A percentile compares a stretch with the other conserved stretches of the same genome.
These are phyloP conservation scores for Penicillium fuscoglaucum DNA, from an alignment of 2,329 filamentous ascomycete species.

Conservation along the genomic window DNA sequence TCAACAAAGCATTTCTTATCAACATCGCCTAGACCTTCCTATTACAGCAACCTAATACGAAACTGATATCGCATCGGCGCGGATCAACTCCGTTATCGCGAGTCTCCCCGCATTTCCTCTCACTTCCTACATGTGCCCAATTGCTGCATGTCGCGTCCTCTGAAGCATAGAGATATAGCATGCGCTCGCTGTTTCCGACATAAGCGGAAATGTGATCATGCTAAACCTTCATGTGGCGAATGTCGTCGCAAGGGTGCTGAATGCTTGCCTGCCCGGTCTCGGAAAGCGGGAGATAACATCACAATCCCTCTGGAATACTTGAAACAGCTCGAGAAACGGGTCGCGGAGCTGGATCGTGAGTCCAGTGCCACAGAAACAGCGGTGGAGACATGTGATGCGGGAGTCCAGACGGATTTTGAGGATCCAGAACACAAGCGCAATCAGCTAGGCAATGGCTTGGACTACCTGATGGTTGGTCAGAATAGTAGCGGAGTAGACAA, in stretches of 20 bases:
- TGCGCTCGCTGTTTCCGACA: constrained; percentile 33
- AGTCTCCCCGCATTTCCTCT: constrained; percentile 17
- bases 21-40: constrained; percentile 18
- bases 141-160: constrained; percentile 25
- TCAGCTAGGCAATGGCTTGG: background rate
- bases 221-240: constrained; percentile 31
- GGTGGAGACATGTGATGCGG: constrained; percentile 18
- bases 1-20: background rate
- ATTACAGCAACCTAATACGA: background rate
- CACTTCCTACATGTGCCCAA: background rate
- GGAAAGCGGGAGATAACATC: constrained; percentile 26
- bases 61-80: constrained; percentile 11
- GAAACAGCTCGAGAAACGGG: constrained; percentile 24
- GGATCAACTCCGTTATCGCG: constrained; percentile 9
- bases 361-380: background rate
- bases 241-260: constrained; percentile 31
- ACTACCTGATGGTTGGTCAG: background rate
- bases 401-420: constrained; percentile 27
- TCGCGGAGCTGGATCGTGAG: constrained; percentile 24
- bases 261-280: constrained; percentile 29
- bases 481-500: background rate
- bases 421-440: background rate
- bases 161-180: constrained; percentile 28
- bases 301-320: constrained; percentile 29
- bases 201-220: constrained; percentile 33